Evolutionary conservation across 805 yeast species (phyloP).

Genomic region (Kodamaea lidongshanica): DNA sequence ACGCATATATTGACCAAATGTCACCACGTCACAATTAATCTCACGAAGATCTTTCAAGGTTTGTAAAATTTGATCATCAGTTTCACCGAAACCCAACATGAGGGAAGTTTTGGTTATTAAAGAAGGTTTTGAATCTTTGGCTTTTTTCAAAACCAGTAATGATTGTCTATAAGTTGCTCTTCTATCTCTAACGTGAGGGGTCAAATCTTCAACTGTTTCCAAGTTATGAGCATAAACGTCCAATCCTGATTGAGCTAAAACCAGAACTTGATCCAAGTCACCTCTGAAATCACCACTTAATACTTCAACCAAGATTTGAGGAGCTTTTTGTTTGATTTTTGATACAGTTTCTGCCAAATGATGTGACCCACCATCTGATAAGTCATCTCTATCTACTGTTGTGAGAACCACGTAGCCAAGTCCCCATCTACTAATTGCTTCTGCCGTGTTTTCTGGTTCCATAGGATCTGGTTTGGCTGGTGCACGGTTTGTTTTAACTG

Average conservation of each 20-base stretch:
- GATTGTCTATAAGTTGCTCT: slow-evolving; percentile 94
- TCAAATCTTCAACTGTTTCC: slow-evolving; percentile 92
- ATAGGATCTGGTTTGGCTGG: slow-evolving; percentile 90
- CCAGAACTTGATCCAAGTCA: slow-evolving; percentile 69
- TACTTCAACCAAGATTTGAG: slow-evolving; percentile 88
- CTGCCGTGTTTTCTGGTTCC: slow-evolving; percentile 98
- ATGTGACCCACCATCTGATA: slow-evolving; percentile 85
- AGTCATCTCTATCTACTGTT: slow-evolving; percentile 95
- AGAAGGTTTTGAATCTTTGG: slow-evolving; percentile 69
- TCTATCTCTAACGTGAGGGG: slow-evolving; percentile 93
- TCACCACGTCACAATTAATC: slow-evolving; percentile 83
- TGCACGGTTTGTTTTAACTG: slow-evolving; percentile 84
- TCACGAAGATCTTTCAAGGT: slow-evolving; percentile 72
- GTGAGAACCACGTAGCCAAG: slow-evolving; percentile 95
- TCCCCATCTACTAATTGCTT: slow-evolving; percentile 96
- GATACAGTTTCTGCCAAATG: slow-evolving; percentile 86
- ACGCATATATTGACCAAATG: slow-evolving; percentile 98
- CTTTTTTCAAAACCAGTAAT: slow-evolving; percentile 66
- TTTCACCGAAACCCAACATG: slow-evolving; percentile 96
- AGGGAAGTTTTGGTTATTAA: slow-evolving; percentile 88
- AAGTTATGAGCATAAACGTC: slow-evolving; percentile 97
- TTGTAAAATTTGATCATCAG: slow-evolving; percentile 78
- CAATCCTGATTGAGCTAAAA: slow-evolving; percentile 77
- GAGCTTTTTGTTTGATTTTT: slow-evolving; percentile 80
- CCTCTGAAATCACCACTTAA: slow-evolving; percentile 95